Conservation (phyloP, 768 basidiomycete species). For the Hygrocybe punicea region DNA sequence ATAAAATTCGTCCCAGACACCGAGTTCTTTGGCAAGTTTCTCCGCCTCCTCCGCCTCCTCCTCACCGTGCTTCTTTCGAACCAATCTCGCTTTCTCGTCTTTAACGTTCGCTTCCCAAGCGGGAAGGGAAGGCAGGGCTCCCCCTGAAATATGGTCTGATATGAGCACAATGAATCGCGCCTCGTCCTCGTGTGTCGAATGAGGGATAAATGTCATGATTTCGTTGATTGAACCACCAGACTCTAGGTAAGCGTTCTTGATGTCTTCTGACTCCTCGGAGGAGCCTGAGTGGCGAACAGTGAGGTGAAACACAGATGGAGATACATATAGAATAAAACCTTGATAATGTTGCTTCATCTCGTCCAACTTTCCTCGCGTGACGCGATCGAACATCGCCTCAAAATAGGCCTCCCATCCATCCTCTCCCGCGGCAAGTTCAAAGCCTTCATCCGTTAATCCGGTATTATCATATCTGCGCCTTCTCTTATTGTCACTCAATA, state of each 20-base stretch:
- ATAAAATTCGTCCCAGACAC: constrained; percentile 93
- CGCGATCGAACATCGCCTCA: constrained; percentile 80
- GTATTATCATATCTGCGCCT: constrained; percentile 79
- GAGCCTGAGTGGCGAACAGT: constrained; percentile 54
- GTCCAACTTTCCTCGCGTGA: constrained; percentile 82
- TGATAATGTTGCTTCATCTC: constrained; percentile 95
- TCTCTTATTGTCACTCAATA: constrained; percentile 75
- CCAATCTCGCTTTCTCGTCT: constrained; percentile 76
- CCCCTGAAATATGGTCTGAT: constrained; percentile 59
- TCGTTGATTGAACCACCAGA: constrained; percentile 70
- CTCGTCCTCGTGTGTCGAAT: constrained; percentile 82
- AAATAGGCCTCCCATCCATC: constrained; percentile 97
- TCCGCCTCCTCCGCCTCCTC: constrained; percentile 87
- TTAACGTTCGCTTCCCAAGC: constrained; percentile 69
- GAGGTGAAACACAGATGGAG: background rate
- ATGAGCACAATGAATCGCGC: constrained; percentile 72
- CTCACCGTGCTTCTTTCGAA: constrained; percentile 67
- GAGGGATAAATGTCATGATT: constrained; percentile 84
- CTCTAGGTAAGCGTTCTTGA: constrained; percentile 70
- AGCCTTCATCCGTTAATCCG: constrained; percentile 79
- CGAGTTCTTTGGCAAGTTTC: constrained; percentile 76
- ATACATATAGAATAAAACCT: constrained; percentile 44
- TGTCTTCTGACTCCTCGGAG: constrained; percentile 75
- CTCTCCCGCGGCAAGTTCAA: constrained; percentile 66
- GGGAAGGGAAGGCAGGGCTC: constrained; percentile 51